These are phyloP conservation scores for Paraconiothyrium brasiliense DNA, from an alignment of 2,329 filamentous ascomycete species.

Conservation along the genomic window DNA sequence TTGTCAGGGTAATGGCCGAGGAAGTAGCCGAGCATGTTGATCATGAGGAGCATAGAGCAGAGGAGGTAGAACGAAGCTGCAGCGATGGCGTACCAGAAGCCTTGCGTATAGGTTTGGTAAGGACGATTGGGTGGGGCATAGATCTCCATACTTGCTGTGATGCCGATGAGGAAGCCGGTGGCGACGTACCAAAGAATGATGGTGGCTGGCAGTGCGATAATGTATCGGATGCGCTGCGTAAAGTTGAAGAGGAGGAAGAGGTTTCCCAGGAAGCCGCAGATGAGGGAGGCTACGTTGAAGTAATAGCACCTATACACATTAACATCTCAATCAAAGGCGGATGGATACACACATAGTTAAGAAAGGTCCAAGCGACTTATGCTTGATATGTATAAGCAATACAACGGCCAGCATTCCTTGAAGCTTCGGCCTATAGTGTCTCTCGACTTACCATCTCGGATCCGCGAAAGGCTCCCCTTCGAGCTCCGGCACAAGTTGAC, in stretches of 20 bases:
- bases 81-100: constrained; percentile 86
- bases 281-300: constrained; percentile 81
- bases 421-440: background rate
- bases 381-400: background rate
- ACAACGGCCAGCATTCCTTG: background rate
- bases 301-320: constrained; percentile 66
- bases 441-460: constrained; percentile 69
- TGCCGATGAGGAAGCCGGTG: constrained; percentile 70
- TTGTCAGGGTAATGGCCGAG: constrained; percentile 79
- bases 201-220: constrained; percentile 81
- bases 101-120: constrained; percentile 74
- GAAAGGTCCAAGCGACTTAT: no score
- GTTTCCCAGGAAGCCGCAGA: constrained; percentile 80
- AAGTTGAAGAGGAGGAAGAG: constrained; percentile 87
- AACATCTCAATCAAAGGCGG: background rate
- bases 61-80: constrained; percentile 82
- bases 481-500: constrained; percentile 60
- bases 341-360: no score
- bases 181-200: constrained; percentile 80
- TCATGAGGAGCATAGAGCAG: constrained; percentile 76
- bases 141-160: constrained; percentile 71
- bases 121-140: constrained; percentile 62
- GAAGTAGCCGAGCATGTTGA: constrained; percentile 82
- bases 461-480: constrained; percentile 69
- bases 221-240: constrained; percentile 80